phyloP scores from a whole-genome alignment of 1,284 basidiomycete species.

The Melampsora larici-populina region DNA sequence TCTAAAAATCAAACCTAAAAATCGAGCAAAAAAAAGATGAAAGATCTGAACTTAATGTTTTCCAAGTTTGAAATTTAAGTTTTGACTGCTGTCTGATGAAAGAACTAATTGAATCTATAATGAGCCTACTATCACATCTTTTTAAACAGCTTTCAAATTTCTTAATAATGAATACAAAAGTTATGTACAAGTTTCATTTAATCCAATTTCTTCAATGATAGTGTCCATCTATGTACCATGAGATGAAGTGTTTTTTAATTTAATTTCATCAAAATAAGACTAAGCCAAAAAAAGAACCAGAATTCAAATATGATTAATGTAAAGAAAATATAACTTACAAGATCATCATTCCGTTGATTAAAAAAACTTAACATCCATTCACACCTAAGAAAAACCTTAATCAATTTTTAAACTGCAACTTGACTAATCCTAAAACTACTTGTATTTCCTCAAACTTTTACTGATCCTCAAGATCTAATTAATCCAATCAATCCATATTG shows the following conservation, averaged over 20 bases:
- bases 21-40: neutral
- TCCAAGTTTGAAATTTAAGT: too few species aligned
- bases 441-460: conserved; percentile 7
- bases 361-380: conserved; percentile 2
- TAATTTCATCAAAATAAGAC: conserved; percentile 15
- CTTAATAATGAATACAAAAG: neutral
- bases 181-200: neutral
- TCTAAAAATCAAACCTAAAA: neutral
- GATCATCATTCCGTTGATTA: conserved; percentile 24
- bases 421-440: conserved; percentile 3
- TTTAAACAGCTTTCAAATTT: too few species aligned
- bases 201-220: neutral
- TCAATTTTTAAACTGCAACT: neutral
- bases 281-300: conserved; percentile 29
- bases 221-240: too few species aligned
- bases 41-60: neutral
- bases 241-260: conserved; percentile 2
- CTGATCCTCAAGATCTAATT: too few species aligned
- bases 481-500: too few species aligned
- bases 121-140: neutral
- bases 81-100: too few species aligned
- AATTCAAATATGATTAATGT: too few species aligned
- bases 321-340: neutral
- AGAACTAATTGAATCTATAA: conserved; percentile 8
- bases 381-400: conserved; percentile 11